Conservation (phyloP, 2,329 filamentous ascomycete species). For the Chaetomiaceae sp. region DNA sequence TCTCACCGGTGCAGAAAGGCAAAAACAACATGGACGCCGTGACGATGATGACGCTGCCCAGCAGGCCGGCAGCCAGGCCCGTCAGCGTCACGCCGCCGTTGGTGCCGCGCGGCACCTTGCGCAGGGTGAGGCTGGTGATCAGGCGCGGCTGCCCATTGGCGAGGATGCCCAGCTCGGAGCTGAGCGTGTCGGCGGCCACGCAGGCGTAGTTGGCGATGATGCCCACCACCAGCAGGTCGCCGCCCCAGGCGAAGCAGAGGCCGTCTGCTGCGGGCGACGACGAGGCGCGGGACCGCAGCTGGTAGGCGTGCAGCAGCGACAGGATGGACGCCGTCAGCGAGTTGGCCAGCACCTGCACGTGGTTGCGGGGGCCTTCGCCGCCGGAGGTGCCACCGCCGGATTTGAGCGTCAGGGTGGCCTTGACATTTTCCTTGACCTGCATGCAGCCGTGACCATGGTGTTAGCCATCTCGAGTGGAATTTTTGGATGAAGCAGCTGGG, state of each 20-base stretch:
- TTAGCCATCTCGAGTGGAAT: no score
- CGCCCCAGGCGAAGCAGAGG: constrained; percentile 54
- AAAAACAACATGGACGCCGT: constrained; percentile 59
- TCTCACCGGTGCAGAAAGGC: constrained; percentile 56
- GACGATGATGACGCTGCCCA: constrained; percentile 68
- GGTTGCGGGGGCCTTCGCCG: constrained; percentile 75
- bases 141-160: constrained; percentile 69
- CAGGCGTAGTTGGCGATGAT: constrained; percentile 82
- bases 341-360: constrained; percentile 86
- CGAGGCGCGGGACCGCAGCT: constrained; percentile 45
- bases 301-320: constrained; percentile 52
- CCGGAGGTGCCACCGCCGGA: constrained; percentile 65
- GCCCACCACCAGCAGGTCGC: constrained; percentile 57
- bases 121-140: constrained; percentile 72
- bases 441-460: constrained; percentile 12
- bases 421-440: constrained; percentile 80
- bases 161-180: constrained; percentile 89
- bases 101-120: constrained; percentile 79
- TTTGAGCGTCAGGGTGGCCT: constrained; percentile 72
- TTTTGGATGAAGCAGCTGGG: no score
- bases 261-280: constrained; percentile 35
- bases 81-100: constrained; percentile 82
- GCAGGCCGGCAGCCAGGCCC: constrained; percentile 66
- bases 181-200: constrained; percentile 88
- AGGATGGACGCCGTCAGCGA: constrained; percentile 69